phyloP scores from a whole-genome alignment of 2,329 filamentous ascomycete species.

The Fusarium foetens region DNA sequence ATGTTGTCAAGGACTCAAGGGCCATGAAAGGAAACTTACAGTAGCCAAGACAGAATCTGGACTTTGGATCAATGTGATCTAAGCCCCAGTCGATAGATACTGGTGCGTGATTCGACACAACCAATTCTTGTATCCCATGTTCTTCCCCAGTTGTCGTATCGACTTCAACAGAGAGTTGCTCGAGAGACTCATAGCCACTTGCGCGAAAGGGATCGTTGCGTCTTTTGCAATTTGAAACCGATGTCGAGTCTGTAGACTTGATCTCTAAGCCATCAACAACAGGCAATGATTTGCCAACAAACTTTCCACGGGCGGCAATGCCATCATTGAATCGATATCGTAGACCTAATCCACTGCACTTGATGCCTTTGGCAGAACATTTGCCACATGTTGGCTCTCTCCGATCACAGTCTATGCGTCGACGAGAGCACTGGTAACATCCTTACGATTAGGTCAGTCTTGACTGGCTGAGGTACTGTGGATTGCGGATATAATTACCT shows the following conservation, averaged over 20 bases:
- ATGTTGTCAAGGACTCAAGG: fast-evolving
- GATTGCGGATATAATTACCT: neutral
- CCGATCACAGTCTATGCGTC: constrained; percentile 42
- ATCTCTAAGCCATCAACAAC: neutral
- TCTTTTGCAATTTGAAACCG: neutral
- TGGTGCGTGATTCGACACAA: neutral
- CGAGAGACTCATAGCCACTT: constrained; percentile 1
- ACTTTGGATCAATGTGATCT: constrained; percentile 33
- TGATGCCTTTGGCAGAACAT: constrained; percentile 32
- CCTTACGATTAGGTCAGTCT: constrained; percentile 3
- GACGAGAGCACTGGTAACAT: constrained; percentile 40
- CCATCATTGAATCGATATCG: constrained; percentile 41
- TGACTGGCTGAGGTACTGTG: neutral
- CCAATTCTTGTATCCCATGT: neutral
- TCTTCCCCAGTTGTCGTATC: neutral
- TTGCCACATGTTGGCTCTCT: constrained; percentile 36
- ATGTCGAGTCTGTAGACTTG: fast-evolving
- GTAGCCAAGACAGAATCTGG: constrained; percentile 36
- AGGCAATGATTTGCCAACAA: constrained; percentile 34
- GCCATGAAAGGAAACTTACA: neutral
- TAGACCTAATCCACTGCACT: constrained; percentile 35
- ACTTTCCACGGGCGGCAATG: constrained; percentile 35
- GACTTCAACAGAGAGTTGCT: fast-evolving
- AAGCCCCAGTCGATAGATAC: constrained; percentile 4
- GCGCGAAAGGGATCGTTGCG: neutral